Base-by-base conservation (phyloP, 2,329 filamentous ascomycete genomes). In the Cercospora sesami region DNA sequence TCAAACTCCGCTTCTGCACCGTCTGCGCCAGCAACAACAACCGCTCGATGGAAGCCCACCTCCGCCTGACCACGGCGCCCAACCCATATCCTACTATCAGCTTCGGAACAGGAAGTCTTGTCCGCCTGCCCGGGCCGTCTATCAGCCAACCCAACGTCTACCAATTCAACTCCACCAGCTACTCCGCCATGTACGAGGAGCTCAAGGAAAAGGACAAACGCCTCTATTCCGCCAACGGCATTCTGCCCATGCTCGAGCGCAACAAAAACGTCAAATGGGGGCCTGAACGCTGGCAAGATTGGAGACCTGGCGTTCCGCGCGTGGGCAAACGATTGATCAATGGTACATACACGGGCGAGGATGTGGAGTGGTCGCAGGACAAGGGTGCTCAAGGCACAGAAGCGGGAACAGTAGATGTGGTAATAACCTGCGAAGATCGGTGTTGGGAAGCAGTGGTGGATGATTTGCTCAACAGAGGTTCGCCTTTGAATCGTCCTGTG, bases 21-120 rank as follows among this genome's bases (percentile, higher is more conserved):
- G 94, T 99, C n/a, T 99, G 95, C 81, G 95, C 95, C 7, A 97
- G 93, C 76, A 99, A 99, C 76, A 93, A 99, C 80, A 99, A 99
- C 78, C 89, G 95, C 88, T 93, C 92, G n/a, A 98, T 99, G 95
- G 95, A 98, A 85, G 94, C 94, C n/a, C 95, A 99, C 80, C 88
- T 97, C 30, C 92, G 92, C 71, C 89, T 99, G 36, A 92, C 95
- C 4, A 87, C 91, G 68, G 92, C 93, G 5, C 73, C 75, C 1
- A 58, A 59, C 2, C 73, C 75, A 5, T 98, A 95, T 77, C 95
- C 95, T n/a, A 94, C 97, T 73, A 96, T 98, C 74, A 98, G 94
- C 18, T 99, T 98, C 79, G 95, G 95, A 70, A 99, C 95, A 0
- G 95, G 95, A 65, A 97, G 93, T 18, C 89, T 97, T 18, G 95